These are phyloP conservation scores for Ustilago crameri DNA, from an alignment of 1,284 basidiomycete species.

Conservation along the genomic window DNA sequence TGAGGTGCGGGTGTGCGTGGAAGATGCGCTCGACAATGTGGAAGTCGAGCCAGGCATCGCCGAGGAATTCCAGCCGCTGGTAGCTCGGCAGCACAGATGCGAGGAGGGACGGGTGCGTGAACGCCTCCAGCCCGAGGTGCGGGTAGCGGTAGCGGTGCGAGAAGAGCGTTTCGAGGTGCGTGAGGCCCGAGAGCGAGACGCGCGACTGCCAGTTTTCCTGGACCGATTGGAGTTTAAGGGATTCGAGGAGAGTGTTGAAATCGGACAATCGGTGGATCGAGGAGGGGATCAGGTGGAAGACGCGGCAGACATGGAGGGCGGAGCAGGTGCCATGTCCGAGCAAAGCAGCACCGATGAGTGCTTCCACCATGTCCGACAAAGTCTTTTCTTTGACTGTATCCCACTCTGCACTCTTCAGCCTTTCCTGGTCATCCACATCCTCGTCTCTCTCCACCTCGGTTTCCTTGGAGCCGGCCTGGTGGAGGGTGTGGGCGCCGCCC, in stretches of 20 bases:
- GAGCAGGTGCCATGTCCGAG: not conserved
- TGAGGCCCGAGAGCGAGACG: conserved; percentile 8
- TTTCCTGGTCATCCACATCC: conserved; percentile 6
- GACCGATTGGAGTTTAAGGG: conserved; percentile 20
- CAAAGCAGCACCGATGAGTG: conserved; percentile 43
- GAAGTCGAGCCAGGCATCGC: conserved; percentile 56
- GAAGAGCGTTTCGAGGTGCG: conserved; percentile 34
- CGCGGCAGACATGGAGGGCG: conserved; percentile 15
- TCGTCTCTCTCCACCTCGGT: not conserved
- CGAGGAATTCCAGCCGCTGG: conserved; percentile 59
- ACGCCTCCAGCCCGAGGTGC: conserved; percentile 54
- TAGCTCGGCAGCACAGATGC: conserved; percentile 42
- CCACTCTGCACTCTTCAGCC: not conserved
- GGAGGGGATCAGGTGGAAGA: conserved; percentile 22
- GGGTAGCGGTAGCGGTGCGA: conserved; percentile 44
- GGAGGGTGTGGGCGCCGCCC: conserved; percentile 3
- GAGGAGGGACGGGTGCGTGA: conserved; percentile 50
- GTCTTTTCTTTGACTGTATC: conserved; percentile 35
- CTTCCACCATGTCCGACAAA: conserved; percentile 50
- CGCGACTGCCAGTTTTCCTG: conserved; percentile 26
- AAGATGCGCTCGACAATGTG: conserved; percentile 30
- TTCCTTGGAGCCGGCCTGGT: not conserved
- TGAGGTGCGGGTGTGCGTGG: conserved; percentile 4
- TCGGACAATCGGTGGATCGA: conserved; percentile 9
- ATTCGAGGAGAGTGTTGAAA: conserved; percentile 19